Evolutionary conservation across 2,329 filamentous ascomycete genomes (phyloP).

Genomic region (Coniella lustricola): DNA sequence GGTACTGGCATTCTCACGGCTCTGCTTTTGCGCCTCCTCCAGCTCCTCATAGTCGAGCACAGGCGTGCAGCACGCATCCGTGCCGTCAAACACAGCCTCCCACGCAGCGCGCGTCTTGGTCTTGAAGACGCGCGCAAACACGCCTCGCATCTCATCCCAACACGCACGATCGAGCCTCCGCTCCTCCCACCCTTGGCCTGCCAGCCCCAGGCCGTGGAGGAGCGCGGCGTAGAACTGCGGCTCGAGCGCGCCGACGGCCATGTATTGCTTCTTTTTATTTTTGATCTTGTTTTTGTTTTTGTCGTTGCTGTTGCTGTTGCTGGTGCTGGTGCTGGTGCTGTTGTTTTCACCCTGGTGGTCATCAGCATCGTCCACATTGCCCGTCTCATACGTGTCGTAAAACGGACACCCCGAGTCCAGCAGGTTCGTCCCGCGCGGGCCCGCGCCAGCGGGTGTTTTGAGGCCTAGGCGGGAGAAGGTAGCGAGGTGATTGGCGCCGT

Average conservation of each 20-base stretch:
- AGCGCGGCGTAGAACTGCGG: constrained; percentile 73
- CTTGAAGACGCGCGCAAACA: constrained; percentile 60
- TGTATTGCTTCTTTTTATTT: constrained; percentile 46
- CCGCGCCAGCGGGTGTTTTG: constrained; percentile 56
- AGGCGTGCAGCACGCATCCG: constrained; percentile 88
- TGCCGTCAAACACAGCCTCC: constrained; percentile 81
- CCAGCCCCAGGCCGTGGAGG: constrained; percentile 59
- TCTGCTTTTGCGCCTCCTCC: constrained; percentile 31
- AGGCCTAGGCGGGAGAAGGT: constrained; percentile 66
- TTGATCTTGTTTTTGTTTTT: no score
- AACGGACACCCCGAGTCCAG: constrained; percentile 82
- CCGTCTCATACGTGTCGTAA: constrained; percentile 84
- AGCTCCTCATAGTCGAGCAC: constrained; percentile 72
- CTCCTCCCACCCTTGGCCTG: constrained; percentile 40
- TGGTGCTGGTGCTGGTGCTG: no score
- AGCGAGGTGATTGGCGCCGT: constrained; percentile 73
- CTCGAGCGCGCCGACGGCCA: constrained; percentile 88
- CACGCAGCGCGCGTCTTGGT: constrained; percentile 67
- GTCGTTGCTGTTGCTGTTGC: no score
- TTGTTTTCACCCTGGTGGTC: no score
- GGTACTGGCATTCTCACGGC: no score
- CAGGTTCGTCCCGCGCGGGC: constrained; percentile 64
- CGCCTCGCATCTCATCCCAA: constrained; percentile 60
- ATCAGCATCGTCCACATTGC: constrained; percentile 50
- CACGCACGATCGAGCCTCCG: constrained; percentile 50